Evolutionary conservation across 331 rosid species (phyloP).

Genomic region (Malus hybrid): DNA sequence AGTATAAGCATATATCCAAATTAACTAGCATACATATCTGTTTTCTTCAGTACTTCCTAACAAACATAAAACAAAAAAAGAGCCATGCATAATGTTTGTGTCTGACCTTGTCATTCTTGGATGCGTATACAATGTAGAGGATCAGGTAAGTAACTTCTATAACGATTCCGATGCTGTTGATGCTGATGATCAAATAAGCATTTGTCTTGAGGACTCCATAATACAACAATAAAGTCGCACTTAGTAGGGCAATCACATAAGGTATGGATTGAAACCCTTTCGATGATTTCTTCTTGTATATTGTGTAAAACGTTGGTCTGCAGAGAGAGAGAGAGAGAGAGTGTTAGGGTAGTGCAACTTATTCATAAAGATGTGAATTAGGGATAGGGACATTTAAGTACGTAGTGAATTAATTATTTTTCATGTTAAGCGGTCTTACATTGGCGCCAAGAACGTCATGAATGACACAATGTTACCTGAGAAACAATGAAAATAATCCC

Average conservation of each 20-base stretch:
- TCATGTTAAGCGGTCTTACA: constrained; percentile 33
- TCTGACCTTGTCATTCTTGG: constrained; percentile 43
- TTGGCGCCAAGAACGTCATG: constrained; percentile 63
- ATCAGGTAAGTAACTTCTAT: constrained; percentile 41
- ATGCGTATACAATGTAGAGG: constrained; percentile 38
- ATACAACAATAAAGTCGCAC: constrained; percentile 49
- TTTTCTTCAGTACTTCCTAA: not conserved
- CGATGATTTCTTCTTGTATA: constrained; percentile 51
- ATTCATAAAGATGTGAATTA: not conserved
- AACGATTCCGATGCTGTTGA: constrained; percentile 44
- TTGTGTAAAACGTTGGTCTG: constrained; percentile 64
- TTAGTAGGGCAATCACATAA: constrained; percentile 56
- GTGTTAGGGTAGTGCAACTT: not conserved
- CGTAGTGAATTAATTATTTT: too few relatives aligned
- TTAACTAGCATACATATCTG: too few relatives aligned
- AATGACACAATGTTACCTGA: constrained; percentile 61
- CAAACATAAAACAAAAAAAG: not conserved
- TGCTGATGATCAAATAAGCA: constrained; percentile 46
- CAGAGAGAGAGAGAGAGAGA: not conserved
- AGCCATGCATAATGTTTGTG: too few relatives aligned
- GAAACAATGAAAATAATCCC: not conserved
- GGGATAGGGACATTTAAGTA: too few relatives aligned
- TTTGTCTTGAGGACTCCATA: constrained; percentile 52
- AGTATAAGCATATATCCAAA: not conserved
- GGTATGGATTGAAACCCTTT: constrained; percentile 63